phyloP scores from a whole-genome alignment of 2,329 filamentous ascomycete species.

The Ophiostoma angusticollis region DNA sequence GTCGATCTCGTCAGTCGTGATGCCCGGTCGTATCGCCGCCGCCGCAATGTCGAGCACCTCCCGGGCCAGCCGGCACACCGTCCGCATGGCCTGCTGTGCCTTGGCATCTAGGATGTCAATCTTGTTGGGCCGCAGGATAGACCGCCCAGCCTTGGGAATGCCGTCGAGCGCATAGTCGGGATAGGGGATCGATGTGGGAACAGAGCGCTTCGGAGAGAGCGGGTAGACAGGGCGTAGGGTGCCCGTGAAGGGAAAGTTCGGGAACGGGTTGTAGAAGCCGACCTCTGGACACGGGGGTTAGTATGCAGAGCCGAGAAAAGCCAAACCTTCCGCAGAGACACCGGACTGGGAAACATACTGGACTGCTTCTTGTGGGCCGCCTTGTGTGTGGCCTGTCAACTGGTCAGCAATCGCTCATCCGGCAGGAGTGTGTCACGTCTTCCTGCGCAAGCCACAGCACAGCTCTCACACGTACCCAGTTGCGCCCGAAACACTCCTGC shows the following conservation, averaged over 20 bases:
- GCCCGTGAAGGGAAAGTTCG: conserved; percentile 72
- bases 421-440: no score
- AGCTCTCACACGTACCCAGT: conserved; percentile 64
- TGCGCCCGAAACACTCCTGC: conserved; percentile 97
- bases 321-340: not conserved
- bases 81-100: conserved; percentile 80
- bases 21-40: conserved; percentile 69
- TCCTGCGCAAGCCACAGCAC: no score
- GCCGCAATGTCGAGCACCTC: conserved; percentile 91
- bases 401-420: no score
- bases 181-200: conserved; percentile 68
- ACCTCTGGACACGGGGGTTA: conserved; percentile 42
- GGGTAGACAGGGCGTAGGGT: conserved; percentile 76
- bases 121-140: conserved; percentile 60
- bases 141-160: conserved; percentile 49
- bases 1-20: conserved; percentile 92
- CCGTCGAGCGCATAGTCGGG: conserved; percentile 86
- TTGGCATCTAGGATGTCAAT: conserved; percentile 70
- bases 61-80: conserved; percentile 72
- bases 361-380: conserved; percentile 66
- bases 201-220: conserved; percentile 55
- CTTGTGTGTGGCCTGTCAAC: conserved; percentile 76
- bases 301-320: not conserved
- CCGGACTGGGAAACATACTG: conserved; percentile 34
- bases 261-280: conserved; percentile 85